Evolutionary conservation across 345 rosid species (phyloP).

Genomic region (Cardamine chenopodiifolia): DNA sequence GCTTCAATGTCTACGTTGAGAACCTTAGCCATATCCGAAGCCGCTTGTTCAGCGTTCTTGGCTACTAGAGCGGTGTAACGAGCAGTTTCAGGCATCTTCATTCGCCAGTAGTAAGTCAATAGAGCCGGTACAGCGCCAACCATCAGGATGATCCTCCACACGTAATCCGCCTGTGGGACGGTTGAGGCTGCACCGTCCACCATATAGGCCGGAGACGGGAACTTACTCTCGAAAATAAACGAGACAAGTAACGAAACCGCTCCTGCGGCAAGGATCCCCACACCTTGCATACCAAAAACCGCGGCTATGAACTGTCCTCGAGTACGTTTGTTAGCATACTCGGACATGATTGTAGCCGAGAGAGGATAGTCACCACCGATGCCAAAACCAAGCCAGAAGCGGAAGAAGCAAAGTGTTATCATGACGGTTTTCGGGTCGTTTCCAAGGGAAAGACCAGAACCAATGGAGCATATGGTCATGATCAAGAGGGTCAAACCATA

Average conservation of each 20-base stretch:
- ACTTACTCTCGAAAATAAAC: conserved; percentile 43
- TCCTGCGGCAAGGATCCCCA: conserved; percentile 72
- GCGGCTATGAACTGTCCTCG: conserved; percentile 75
- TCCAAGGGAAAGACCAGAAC: conserved; percentile 68
- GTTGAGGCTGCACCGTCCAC: conserved; percentile 50
- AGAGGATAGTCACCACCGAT: conserved; percentile 88
- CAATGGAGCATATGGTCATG: conserved; percentile 62
- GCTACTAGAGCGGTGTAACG: conserved; percentile 75
- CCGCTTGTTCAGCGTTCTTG: conserved; percentile 63
- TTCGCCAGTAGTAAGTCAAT: conserved; percentile 67
- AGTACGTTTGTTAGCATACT: conserved; percentile 75
- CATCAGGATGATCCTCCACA: conserved; percentile 72
- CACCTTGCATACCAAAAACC: conserved; percentile 83
- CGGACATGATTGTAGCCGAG: conserved; percentile 90
- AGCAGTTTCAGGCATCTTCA: conserved; percentile 87
- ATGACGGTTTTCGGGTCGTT: conserved; percentile 47
- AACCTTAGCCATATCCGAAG: conserved; percentile 75
- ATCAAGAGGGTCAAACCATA: conserved; percentile 69
- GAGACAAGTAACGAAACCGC: conserved; percentile 53
- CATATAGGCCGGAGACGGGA: conserved; percentile 48
- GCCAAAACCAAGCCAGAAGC: conserved; percentile 89
- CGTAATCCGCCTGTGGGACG: conserved; percentile 62
- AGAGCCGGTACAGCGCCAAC: conserved; percentile 71
- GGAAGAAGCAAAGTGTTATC: conserved; percentile 73
- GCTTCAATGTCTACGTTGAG: conserved; percentile 61